Base-by-base conservation (phyloP, 805 yeast species). In the Saccharomycopsis lassenensis region DNA sequence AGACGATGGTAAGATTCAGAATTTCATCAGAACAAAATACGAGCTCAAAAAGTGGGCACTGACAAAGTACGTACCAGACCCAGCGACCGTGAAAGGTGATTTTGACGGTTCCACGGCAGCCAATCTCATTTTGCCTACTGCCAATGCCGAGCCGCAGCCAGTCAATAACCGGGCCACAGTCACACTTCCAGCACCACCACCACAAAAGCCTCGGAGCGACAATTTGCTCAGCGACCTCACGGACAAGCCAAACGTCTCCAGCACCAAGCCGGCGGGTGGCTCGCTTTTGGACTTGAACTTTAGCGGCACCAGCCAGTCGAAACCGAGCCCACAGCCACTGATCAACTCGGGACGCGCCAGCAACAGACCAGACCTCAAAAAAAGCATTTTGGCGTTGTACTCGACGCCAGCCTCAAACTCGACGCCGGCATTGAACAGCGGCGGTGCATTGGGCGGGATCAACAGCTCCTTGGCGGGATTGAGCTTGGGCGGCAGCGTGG, bases 11-110 rank as follows among this genome's bases (percentile, higher is more conserved):
- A 85, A 86, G 58, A 73, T 91, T 49, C 93, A 80, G 46, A 85
- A 80, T 55, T 91, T 86, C 57, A 86, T 91, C 39, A 69, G 91
- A 49, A 86, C 94, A 7, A 91, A 91, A 56, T 91, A 91, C 55
- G 96, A 86, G 47, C 54, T 79, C 60, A 84, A 78, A 58, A 81
- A 87, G 51, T 91, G 98, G 98, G 75, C 69, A 2, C 58, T 65
- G 7, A 62, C 75, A n/a, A 20, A 61, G 4, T 52, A 54, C 7
- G 54, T 76, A 12, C 85, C 87, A 2, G 76, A 77, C 48, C 85
- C 89, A 8, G 32, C 33, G 12, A 33, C 51, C 14, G 35, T 46
- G 2, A 24, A 37, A 7, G 27, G 37, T 14, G 28, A 44, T 17
- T 19, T 33, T 7, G 31, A 24, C n/a, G 33, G 25, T 14, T 23